Conservation (phyloP, 345 rosid species). For the Rhodamnia rubescens region DNA sequence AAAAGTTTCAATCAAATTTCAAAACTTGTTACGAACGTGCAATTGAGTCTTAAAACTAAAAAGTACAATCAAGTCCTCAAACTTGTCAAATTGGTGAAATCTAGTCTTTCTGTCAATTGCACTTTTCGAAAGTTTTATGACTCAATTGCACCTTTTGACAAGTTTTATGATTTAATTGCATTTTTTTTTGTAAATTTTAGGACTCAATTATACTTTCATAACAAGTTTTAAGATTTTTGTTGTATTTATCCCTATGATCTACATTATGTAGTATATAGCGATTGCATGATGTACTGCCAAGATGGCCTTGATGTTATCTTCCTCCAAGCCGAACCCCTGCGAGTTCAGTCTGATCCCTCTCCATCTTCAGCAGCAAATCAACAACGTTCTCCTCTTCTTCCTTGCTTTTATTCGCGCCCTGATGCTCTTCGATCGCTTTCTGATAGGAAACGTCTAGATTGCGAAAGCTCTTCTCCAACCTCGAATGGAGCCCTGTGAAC, state of each 20-base stretch:
- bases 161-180: no score
- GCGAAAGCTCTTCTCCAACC: constrained; percentile 1
- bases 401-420: neutral
- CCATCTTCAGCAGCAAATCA: constrained; percentile 7
- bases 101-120: no score
- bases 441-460: constrained; percentile 4
- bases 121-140: no score
- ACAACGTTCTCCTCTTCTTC: constrained; percentile 6
- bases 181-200: no score
- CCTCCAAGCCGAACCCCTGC: neutral
- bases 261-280: neutral
- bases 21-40: no score
- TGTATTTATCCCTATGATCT: neutral
- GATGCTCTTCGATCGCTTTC: constrained; percentile 2
- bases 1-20: no score
- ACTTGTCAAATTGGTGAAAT: no score
- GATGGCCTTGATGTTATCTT: constrained; percentile 4
- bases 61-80: no score
- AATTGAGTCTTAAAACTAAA: no score
- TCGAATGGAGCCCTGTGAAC: neutral
- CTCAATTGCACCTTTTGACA: no score
- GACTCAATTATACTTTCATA: no score
- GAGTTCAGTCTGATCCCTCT: neutral
- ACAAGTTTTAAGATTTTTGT: no score
- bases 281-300: neutral